These are phyloP conservation scores for Skeletonema marinoi DNA, from an alignment of 108 stramenopile genomes.

Conservation along the genomic window DNA sequence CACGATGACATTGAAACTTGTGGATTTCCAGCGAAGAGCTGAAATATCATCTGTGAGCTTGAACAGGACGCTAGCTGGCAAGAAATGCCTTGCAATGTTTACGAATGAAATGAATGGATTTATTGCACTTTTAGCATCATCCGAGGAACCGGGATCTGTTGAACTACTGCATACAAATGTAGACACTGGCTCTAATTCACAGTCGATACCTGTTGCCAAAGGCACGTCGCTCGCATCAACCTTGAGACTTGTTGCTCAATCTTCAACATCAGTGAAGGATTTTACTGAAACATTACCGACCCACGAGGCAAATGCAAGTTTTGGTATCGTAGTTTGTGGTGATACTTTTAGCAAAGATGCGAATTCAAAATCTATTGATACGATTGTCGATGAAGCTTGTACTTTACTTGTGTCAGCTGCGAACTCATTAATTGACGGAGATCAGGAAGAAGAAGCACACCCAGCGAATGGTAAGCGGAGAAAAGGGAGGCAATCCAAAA, in stretches of 20 bases:
- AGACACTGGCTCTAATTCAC: background rate
- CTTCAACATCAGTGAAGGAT: background rate
- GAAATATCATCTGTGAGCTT: slow-evolving; percentile 29
- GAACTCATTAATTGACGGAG: slow-evolving; percentile 14
- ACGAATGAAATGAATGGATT: slow-evolving; percentile 48
- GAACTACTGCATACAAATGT: slow-evolving; percentile 20
- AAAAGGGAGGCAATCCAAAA: background rate
- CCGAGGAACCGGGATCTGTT: slow-evolving; percentile 18
- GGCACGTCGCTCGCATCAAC: slow-evolving; percentile 33
- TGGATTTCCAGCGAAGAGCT: slow-evolving; percentile 45
- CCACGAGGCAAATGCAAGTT: background rate
- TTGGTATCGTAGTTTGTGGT: background rate
- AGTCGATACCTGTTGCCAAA: background rate
- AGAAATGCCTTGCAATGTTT: slow-evolving; percentile 41
- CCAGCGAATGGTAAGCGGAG: slow-evolving; percentile 28
- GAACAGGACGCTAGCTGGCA: slow-evolving; percentile 31
- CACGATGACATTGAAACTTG: slow-evolving; percentile 28
- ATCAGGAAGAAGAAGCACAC: background rate
- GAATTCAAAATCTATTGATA: background rate
- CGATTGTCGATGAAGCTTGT: slow-evolving; percentile 5
- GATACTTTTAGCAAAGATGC: background rate
- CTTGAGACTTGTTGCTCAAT: slow-evolving; percentile 35
- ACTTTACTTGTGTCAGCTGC: slow-evolving; percentile 20
- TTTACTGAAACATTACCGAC: background rate
- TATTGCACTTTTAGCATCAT: slow-evolving; percentile 31